Conservation (phyloP, 345 rosid species). For the Hevea brasiliensis region DNA sequence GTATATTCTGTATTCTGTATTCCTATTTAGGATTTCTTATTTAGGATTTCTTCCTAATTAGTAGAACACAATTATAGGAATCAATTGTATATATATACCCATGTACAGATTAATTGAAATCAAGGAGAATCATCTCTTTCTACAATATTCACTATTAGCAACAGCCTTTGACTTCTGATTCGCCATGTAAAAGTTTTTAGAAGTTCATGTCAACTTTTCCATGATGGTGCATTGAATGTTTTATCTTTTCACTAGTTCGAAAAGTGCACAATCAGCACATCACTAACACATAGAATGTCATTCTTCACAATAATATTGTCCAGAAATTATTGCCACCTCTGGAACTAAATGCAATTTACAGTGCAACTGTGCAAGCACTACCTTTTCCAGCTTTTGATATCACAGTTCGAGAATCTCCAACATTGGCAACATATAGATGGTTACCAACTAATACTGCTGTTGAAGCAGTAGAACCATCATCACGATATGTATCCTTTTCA, state of each 20-base stretch:
- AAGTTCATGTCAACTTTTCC: neutral
- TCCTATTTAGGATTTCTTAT: too few species aligned
- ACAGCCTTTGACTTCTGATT: neutral
- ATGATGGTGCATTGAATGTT: neutral
- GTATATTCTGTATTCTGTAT: too few species aligned
- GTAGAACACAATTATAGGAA: too few species aligned
- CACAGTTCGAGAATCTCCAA: conserved; percentile 96
- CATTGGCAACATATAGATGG: conserved; percentile 96
- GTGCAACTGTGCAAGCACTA: conserved; percentile 18
- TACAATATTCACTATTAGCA: neutral
- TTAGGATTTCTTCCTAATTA: too few species aligned
- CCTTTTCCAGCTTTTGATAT: conserved; percentile 93
- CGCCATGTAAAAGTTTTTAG: neutral
- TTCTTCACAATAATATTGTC: neutral
- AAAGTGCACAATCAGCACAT: neutral
- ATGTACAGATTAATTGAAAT: too few species aligned
- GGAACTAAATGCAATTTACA: neutral
- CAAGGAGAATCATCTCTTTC: too few species aligned
- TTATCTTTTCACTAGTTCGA: neutral
- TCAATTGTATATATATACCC: too few species aligned
- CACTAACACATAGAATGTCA: neutral
- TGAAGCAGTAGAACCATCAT: conserved; percentile 99
- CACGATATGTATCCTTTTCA: conserved; percentile 74
- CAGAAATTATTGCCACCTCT: neutral
- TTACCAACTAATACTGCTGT: conserved; percentile 85